A percentile compares a stretch with the other conserved stretches of the same genome.
Evolutionary conservation across 164 flowering plant genomes (phyloP).

Genomic region (Macadamia integrifolia): DNA sequence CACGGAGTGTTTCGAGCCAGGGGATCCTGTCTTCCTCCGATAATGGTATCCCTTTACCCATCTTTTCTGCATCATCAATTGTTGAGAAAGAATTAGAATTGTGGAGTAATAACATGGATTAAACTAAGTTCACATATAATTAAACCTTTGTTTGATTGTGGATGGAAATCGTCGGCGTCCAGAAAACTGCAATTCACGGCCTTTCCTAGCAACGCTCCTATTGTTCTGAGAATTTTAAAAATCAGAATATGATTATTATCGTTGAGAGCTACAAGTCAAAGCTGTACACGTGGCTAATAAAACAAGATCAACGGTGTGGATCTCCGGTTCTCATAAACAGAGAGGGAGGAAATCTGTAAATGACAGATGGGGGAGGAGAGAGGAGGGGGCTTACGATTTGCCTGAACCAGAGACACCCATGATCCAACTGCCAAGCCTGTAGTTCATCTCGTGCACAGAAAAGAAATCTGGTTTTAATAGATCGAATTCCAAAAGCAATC

Average conservation of each 20-base stretch:
- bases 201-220: slow-evolving; percentile 43
- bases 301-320: no score
- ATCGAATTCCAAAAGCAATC: background rate
- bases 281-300: no score
- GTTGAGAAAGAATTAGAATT: background rate
- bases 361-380: background rate
- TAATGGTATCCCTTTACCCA: slow-evolving; percentile 69
- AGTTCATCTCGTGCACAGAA: background rate
- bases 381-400: slow-evolving; percentile 41
- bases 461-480: background rate
- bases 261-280: no score
- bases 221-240: slow-evolving; percentile 34
- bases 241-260: background rate
- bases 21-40: slow-evolving; percentile 80
- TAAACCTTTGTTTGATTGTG: slow-evolving; percentile 53
- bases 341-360: background rate
- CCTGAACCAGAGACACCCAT: slow-evolving; percentile 69
- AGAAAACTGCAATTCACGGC: slow-evolving; percentile 31
- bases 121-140: background rate
- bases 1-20: slow-evolving; percentile 68
- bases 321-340: no score
- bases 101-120: no score
- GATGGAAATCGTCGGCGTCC: slow-evolving; percentile 70
- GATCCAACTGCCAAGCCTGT: slow-evolving; percentile 40
- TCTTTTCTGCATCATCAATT: slow-evolving; percentile 47